Percentiles rank a stretch among this genome's conserved stretches.
Conservation (phyloP, 2,329 filamentous ascomycete genomes). For the Trichoderma pleuroti region DNA sequence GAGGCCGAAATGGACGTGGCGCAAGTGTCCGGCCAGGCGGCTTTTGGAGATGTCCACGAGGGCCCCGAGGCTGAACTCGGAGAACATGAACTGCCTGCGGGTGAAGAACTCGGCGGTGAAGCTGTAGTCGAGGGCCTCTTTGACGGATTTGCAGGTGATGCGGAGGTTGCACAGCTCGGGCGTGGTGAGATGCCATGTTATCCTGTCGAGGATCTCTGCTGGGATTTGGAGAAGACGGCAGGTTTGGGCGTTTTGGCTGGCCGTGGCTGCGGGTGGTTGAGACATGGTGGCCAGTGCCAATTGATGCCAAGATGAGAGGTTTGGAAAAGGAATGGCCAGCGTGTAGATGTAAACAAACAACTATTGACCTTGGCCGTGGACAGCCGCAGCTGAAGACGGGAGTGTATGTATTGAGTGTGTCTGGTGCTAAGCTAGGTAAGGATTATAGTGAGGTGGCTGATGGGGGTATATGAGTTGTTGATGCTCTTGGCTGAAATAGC, state of each 20-base stretch:
- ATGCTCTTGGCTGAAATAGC: neutral
- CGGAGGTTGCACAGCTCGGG: slow-evolving; percentile 54
- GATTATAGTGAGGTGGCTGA: neutral
- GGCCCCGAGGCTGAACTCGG: slow-evolving; percentile 52
- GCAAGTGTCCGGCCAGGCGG: slow-evolving; percentile 39
- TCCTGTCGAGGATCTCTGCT: slow-evolving; percentile 55
- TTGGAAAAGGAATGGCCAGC: neutral
- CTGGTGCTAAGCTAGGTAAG: neutral
- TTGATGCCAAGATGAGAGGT: neutral
- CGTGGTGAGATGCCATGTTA: slow-evolving; percentile 52
- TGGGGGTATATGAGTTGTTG: neutral
- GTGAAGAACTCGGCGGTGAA: slow-evolving; percentile 63
- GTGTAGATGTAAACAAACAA: neutral
- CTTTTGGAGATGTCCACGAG: slow-evolving; percentile 52
- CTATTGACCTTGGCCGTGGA: neutral
- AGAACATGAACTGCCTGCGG: slow-evolving; percentile 64
- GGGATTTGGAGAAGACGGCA: slow-evolving; percentile 42
- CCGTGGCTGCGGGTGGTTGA: neutral
- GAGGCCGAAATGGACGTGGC: slow-evolving; percentile 34
- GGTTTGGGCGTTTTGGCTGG: neutral
- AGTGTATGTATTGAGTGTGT: neutral
- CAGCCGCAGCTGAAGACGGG: neutral
- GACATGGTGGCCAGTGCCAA: neutral
- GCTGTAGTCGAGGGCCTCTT: slow-evolving; percentile 50
- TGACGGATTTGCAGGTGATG: slow-evolving; percentile 51